A percentile compares a stretch with the other conserved stretches of the same genome.
Conservation (phyloP, 2,329 filamentous ascomycete species). For the Coniochaeta sp. region DNA sequence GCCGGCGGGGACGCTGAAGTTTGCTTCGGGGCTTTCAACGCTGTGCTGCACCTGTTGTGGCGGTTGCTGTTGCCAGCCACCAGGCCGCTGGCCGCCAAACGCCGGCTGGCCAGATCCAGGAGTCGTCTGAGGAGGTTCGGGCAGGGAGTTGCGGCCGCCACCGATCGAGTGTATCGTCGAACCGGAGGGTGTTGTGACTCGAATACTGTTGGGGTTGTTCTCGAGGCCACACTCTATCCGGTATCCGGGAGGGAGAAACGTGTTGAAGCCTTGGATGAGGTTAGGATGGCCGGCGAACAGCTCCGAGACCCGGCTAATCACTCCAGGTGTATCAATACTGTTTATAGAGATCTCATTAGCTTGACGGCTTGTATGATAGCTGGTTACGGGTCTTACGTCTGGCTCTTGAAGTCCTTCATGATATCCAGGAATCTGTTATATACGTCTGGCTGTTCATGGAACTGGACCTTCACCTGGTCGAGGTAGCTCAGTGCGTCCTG, state of each 20-base stretch:
- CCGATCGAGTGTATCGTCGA: conserved; percentile 87
- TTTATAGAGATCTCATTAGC: conserved; percentile 9
- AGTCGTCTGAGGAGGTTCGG: conserved; percentile 33
- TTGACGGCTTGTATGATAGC: not conserved
- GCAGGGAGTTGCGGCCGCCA: conserved; percentile 37
- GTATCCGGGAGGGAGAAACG: conserved; percentile 91
- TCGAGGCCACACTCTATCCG: conserved; percentile 92
- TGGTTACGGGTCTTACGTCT: conserved; percentile 57
- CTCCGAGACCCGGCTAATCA: conserved; percentile 93
- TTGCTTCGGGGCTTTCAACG: conserved; percentile 55
- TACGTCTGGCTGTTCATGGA: conserved; percentile 92
- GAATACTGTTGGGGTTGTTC: conserved; percentile 90
- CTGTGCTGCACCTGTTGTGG: conserved; percentile 44
- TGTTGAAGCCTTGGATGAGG: conserved; percentile 96
- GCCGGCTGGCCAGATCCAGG: conserved; percentile 28
- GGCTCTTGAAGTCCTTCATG: conserved; percentile 99
- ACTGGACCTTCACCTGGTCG: conserved; percentile 97
- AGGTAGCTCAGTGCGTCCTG: conserved; percentile 83
- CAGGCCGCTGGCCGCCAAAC: conserved; percentile 36
- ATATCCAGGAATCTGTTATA: conserved; percentile 97
- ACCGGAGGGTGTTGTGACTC: conserved; percentile 96
- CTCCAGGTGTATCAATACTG: conserved; percentile 91
- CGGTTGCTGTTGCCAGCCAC: conserved; percentile 37
- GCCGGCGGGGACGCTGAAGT: conserved; percentile 52
- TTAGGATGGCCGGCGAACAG: conserved; percentile 94